Conservation (phyloP, 2,329 filamentous ascomycete species). For the Lasiodiplodia theobromae region DNA sequence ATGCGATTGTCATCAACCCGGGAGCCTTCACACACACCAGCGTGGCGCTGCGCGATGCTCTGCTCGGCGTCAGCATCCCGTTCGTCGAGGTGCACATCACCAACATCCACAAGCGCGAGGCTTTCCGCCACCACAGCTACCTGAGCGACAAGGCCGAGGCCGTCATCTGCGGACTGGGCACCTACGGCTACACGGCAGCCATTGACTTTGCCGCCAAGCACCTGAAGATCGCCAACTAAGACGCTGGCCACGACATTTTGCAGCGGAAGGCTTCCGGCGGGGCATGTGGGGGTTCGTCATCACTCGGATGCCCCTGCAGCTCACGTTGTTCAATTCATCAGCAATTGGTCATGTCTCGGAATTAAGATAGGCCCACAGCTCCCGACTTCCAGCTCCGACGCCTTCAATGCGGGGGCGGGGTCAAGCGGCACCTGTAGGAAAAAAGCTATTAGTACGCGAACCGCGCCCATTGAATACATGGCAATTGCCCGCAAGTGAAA, state of each 20-base stretch:
- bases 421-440: slow-evolving; percentile 21
- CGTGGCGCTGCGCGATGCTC: slow-evolving; percentile 76
- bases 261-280: slow-evolving; percentile 27
- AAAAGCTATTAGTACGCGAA: slow-evolving; percentile 18
- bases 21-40: slow-evolving; percentile 79
- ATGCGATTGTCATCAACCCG: slow-evolving; percentile 78
- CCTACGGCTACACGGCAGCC: slow-evolving; percentile 56
- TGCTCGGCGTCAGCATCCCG: slow-evolving; percentile 72
- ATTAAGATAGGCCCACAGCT: slow-evolving; percentile 1
- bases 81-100: slow-evolving; percentile 81
- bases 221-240: slow-evolving; percentile 34
- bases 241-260: neutral
- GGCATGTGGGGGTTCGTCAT: neutral
- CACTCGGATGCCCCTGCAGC: neutral
- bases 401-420: slow-evolving; percentile 27
- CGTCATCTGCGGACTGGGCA: slow-evolving; percentile 71
- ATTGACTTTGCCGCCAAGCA: slow-evolving; percentile 51
- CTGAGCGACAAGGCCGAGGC: slow-evolving; percentile 78
- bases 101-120: slow-evolving; percentile 76
- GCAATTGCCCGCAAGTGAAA: neutral
- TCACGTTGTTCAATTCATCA: slow-evolving; percentile 11
- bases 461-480: neutral
- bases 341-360: slow-evolving; percentile 20
- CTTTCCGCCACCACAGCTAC: slow-evolving; percentile 73
- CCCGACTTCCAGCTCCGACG: slow-evolving; percentile 24